Base-by-base conservation (phyloP, 495 filamentous ascomycete species). In the Aspergillus ostianus region DNA sequence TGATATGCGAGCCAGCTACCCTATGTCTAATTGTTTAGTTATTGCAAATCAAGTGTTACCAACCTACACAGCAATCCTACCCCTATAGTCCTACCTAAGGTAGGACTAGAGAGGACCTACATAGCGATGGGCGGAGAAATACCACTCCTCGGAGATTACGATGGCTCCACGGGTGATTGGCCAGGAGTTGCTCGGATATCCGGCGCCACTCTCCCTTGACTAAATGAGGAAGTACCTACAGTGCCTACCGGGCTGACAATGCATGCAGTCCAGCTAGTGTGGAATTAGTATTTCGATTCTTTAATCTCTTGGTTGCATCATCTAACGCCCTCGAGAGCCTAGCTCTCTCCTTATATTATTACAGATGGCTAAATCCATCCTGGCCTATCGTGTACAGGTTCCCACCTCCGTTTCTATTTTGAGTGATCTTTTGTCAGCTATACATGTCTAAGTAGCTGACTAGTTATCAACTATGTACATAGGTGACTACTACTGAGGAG, bases 1-100 rank as follows among this genome's bases (percentile, higher is more conserved):
- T 46, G 17, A 29, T 47, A 59, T 65, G 63, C 63, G 54, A 58
- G 56, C 51, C 51, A 65, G 23, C 41, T 48, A 49, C n/a, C 53
- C 20, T 32, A 41, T 47, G n/a, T n/a, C n/a, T n/a, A n/a, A n/a
- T n/a, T n/a, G n/a, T n/a, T n/a, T n/a, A n/a, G n/a, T n/a, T n/a
- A n/a, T n/a, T n/a, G n/a, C n/a, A n/a, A n/a, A n/a, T n/a, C n/a
- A n/a, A n/a, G n/a, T n/a, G n/a, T n/a, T n/a, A 26, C 23, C 23
- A 2, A 26, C 23, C 23, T 26, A 2, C 4, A 26, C 23, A 26
- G 23, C 23, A 26, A 26, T 26, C 23, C 23, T 6, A 2, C n/a
- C 30, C 30, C 13, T 15, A 4, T 41, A 41, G 9, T 5, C 4
- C 13, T 41, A 41, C 36, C 13, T 10, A n/a, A n/a, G 6, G 30